phyloP scores from a whole-genome alignment of 768 basidiomycete species.

The Psilocybe cyanescens region DNA sequence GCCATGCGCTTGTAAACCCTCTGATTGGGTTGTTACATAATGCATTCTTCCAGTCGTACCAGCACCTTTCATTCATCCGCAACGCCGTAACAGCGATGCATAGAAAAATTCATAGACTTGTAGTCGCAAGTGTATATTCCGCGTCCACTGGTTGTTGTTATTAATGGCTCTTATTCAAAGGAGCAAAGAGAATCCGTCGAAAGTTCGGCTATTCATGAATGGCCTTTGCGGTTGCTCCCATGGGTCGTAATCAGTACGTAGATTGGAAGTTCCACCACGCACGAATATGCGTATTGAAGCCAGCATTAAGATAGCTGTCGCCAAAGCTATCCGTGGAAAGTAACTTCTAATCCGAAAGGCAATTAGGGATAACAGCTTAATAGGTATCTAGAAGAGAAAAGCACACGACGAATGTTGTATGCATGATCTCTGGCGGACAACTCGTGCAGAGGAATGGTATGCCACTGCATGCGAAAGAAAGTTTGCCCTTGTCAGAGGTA shows the following conservation, averaged over 20 bases:
- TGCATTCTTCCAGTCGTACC: not conserved
- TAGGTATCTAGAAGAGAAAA: not conserved
- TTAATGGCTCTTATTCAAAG: not conserved
- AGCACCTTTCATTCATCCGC: constrained; percentile 8
- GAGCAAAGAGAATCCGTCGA: not conserved
- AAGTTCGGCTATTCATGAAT: not conserved
- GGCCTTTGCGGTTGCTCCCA: not conserved
- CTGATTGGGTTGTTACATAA: constrained; percentile 1
- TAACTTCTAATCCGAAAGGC: constrained; percentile 7
- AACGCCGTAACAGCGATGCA: constrained; percentile 2
- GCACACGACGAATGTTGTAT: not conserved
- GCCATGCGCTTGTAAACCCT: constrained; percentile 14
- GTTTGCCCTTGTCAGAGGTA: not conserved
- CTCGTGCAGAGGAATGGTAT: too few species aligned
- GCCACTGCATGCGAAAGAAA: not conserved
- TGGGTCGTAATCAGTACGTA: constrained; percentile 1
- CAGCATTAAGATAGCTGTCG: not conserved
- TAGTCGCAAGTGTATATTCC: not conserved
- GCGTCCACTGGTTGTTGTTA: not conserved
- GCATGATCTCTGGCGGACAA: not conserved
- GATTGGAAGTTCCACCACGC: not conserved
- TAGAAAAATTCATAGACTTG: not conserved
- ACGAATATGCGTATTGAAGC: not conserved
- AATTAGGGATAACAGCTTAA: constrained; percentile 2
- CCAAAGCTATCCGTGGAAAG: not conserved